Base-by-base conservation (phyloP, 768 basidiomycete genomes). In the Amanita exitialis region DNA sequence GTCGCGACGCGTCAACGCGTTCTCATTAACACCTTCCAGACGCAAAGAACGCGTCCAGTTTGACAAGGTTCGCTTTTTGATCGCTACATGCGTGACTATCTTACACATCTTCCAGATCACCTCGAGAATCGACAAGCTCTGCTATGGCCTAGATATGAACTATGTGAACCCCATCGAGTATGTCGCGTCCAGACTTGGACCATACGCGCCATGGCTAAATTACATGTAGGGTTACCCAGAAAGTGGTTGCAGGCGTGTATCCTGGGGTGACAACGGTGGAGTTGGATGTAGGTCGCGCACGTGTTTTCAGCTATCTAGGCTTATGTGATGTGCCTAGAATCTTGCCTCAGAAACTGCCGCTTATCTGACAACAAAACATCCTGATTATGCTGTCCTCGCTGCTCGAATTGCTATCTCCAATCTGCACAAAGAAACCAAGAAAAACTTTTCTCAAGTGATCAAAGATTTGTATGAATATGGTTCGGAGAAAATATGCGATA, bases 391-490 rank as follows among this genome's bases (percentile, higher is more conserved):
- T 21, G 83, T 98, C 54, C 90, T 99, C 56, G 96, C 96, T 4
- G 96, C 96, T 18, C 91, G 96, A 53, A 98, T 99, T 49, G 96
- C 96, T 51, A 92, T 99, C 60, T 97, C 95, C 44, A 99, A 98
- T 64, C 72, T 98, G 9, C 96, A 99, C 79, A 98, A 99, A 62
- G 95, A 99, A 71, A 98, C 96, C 15, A 97, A 93, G 73, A 98
- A 98, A 75, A 89, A 72, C 58, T 98, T 99, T 65, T 92, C 91
- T 1, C 78, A 83, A 53, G 95, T 99, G 56, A 77, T 99, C 61
- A 81, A 80, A 53, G 94, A 98, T 63, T 72, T 99, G 34, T 90
- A 97, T 65, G 71, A 79, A 42, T 98, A 94, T 72, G 72, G 92
- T 92, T 56, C 63, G 8, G 28, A 0, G 3, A 48, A 25, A 5